A percentile compares a stretch with the other conserved stretches of the same genome.
Evolutionary conservation across 805 yeast genomes (phyloP).

Genomic region (Zygotorulaspora chibaensis): DNA sequence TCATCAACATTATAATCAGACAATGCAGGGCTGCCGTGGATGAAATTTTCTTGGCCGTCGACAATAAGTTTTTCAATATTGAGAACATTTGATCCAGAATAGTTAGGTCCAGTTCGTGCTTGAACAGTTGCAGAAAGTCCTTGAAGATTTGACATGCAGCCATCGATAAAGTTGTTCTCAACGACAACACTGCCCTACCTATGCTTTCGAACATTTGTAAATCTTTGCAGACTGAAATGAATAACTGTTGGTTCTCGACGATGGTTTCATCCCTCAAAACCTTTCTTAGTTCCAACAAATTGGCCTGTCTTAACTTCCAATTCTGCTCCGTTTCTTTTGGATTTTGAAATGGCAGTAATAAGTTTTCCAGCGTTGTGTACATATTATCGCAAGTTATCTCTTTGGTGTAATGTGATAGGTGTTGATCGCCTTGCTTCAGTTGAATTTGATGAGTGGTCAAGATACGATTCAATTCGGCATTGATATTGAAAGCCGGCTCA

Average conservation of each 20-base stretch:
- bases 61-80: conserved; percentile 32
- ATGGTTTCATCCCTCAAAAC: conserved; percentile 3
- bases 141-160: conserved; percentile 74
- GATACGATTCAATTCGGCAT: conserved; percentile 22
- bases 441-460: conserved; percentile 14
- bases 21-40: conserved; percentile 37
- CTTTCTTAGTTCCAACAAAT: conserved; percentile 52
- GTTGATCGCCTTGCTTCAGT: conserved; percentile 3
- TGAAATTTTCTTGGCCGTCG: conserved; percentile 39
- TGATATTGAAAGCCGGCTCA: conserved; percentile 16
- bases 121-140: conserved; percentile 43
- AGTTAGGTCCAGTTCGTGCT: conserved; percentile 27
- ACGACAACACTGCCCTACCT: conserved; percentile 59
- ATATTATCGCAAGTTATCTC: conserved; percentile 19
- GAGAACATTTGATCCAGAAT: conserved; percentile 35
- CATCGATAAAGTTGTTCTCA: conserved; percentile 77
- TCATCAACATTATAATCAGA: conserved; percentile 48
- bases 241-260: conserved; percentile 38
- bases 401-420: background rate
- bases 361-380: conserved; percentile 25
- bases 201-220: conserved; percentile 55
- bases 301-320: conserved; percentile 72
- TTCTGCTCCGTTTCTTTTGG: conserved; percentile 79
- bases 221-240: conserved; percentile 33
- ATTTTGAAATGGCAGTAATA: conserved; percentile 49